A percentile compares a stretch with the other conserved stretches of the same genome.
phyloP scores from a whole-genome alignment of 805 yeast genomes.

The Metschnikowia chrysomelidarum region DNA sequence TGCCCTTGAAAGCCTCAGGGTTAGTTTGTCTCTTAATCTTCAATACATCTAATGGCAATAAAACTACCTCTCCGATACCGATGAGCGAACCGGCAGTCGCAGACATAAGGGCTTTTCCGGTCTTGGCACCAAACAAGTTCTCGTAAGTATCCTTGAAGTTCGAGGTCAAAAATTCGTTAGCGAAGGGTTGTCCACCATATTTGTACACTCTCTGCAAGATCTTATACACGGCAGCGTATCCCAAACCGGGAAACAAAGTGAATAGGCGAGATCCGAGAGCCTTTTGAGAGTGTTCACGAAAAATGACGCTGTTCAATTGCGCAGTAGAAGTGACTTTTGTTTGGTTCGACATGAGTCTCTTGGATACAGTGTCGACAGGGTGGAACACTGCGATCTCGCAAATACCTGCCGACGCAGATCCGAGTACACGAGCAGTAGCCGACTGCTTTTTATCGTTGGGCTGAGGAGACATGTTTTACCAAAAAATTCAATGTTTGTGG shows the following conservation, averaged over 20 bases:
- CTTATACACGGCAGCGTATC: conserved; percentile 97
- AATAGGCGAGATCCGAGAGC: conserved; percentile 68
- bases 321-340: conserved; percentile 59
- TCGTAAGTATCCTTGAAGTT: conserved; percentile 74
- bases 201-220: conserved; percentile 96
- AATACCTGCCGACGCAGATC: conserved; percentile 98
- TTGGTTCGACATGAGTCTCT: conserved; percentile 86
- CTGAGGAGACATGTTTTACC: conserved; percentile 17
- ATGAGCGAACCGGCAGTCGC: conserved; percentile 97
- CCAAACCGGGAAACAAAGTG: conserved; percentile 95
- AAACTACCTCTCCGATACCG: conserved; percentile 96
- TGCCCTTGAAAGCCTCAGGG: conserved; percentile 99
- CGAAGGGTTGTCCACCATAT: conserved; percentile 99
- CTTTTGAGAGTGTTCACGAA: conserved; percentile 75
- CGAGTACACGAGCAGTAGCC: conserved; percentile 85
- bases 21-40: conserved; percentile 99
- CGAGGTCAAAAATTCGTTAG: conserved; percentile 82
- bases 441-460: conserved; percentile 78
- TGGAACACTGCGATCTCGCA: conserved; percentile 96
- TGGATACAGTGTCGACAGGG: conserved; percentile 97
- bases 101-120: conserved; percentile 94
- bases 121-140: conserved; percentile 79
- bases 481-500: not conserved
- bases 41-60: conserved; percentile 92
- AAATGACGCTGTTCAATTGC: conserved; percentile 82